phyloP scores from a whole-genome alignment of 495 filamentous ascomycete species.

The Penicillium cataractarum region DNA sequence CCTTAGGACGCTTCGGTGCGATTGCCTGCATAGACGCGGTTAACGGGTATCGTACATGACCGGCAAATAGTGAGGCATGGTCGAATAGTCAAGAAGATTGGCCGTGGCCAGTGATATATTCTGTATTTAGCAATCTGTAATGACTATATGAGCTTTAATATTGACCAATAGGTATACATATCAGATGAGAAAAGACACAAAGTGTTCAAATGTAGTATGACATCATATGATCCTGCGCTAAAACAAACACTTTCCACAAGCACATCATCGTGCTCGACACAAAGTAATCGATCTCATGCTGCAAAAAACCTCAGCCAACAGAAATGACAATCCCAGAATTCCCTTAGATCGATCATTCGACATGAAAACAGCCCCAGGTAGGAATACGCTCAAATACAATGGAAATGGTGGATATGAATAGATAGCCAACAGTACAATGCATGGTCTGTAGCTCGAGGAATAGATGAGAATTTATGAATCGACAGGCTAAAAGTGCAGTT shows the following conservation, averaged over 20 bases:
- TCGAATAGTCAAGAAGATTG: too few species aligned
- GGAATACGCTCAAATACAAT: not conserved
- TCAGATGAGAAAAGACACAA: not conserved
- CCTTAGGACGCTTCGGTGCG: too few species aligned
- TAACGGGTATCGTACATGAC: too few species aligned
- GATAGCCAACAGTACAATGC: not conserved
- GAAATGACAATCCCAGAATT: not conserved
- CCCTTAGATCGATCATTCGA: not conserved
- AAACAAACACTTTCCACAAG: not conserved
- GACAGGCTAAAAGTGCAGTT: slow-evolving; percentile 1
- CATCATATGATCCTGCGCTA: not conserved
- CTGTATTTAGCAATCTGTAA: too few species aligned
- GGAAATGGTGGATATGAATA: not conserved
- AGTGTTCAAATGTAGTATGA: not conserved
- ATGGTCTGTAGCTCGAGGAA: not conserved
- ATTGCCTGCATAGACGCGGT: too few species aligned
- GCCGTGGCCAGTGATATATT: too few species aligned
- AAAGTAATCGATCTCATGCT: not conserved
- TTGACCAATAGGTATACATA: too few species aligned
- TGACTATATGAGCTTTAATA: too few species aligned
- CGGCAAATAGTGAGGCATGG: too few species aligned
- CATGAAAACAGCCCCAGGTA: not conserved
- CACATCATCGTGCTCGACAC: not conserved
- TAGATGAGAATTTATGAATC: not conserved
- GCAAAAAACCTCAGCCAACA: not conserved